Evolutionary conservation across 2,329 filamentous ascomycete genomes (phyloP), one percentile per base, ranked within the genome.

Genomic region (Hirsutella minnesotensis): DNA sequence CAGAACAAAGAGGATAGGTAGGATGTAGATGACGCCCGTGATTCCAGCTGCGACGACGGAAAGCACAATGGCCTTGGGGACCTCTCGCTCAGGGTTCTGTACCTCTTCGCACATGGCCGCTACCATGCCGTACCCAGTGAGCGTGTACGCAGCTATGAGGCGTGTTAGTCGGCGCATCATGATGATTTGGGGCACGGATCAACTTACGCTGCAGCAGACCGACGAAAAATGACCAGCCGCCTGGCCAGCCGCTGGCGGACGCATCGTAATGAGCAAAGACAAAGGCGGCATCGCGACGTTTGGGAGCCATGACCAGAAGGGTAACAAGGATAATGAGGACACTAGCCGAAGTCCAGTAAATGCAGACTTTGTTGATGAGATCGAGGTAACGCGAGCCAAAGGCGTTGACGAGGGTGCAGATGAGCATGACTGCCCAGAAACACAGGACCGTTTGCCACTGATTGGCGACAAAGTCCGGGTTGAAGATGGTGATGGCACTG

Each of bases 1-100:
- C 22, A 89, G 68, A 30, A 87, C 81, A 58, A 89, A 88, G 21
- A 89, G 70, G 48, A 90, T 72, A 0, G 83, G 83, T 36, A 89
- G 75, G 13, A 88, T 60, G 59, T 84, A 88, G 49, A 65, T 44
- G 49, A 65, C 70, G 27, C 80, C 80, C 2, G 80, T 83, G 39
- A 77, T 60, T 36, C 77, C 77, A 33, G 80, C 80, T 31, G 83
- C 83, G 27, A 64, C 60, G 38, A 83, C 79, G 47, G 77, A 81
- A 46, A 74, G 73, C 31, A 84, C 70, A 69, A 84, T 83, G 51
- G 83, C 80, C 50, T 71, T 74, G 19, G 81, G 81, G 1, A 80
- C 80, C 49, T 81, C 70, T 5, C 75, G 65, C 15, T 77, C 65
- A 1, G 75, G 69, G 47, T 76, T 67, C 30, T 77, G 75, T n/a